phyloP scores from a whole-genome alignment of 345 rosid species.

The Eucalyptus grandis region DNA sequence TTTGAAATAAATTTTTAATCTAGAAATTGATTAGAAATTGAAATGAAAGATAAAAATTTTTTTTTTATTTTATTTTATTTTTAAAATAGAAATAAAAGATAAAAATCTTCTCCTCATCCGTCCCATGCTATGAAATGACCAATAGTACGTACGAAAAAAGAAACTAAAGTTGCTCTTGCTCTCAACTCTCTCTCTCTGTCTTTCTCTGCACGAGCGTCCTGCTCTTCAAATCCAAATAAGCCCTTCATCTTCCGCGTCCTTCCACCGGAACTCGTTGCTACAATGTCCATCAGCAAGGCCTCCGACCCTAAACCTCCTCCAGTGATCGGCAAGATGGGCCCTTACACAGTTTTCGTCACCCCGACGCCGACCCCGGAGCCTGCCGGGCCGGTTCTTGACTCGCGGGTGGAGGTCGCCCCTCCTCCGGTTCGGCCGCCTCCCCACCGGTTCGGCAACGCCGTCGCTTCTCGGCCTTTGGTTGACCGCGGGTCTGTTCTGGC shows the following conservation, averaged over 20 bases:
- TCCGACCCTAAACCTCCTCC: conserved; percentile 55
- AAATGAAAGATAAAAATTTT: too few species aligned
- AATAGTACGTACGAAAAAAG: background rate
- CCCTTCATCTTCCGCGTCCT: background rate
- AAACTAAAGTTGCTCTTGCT: background rate
- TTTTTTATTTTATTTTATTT: background rate
- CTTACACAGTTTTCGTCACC: conserved; percentile 91
- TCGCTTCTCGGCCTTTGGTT: background rate
- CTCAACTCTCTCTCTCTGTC: too few species aligned
- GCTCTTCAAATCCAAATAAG: background rate
- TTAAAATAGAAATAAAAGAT: background rate
- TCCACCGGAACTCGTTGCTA: background rate
- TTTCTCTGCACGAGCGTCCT: background rate
- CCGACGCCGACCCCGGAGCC: conserved; percentile 81
- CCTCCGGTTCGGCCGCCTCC: conserved; percentile 60
- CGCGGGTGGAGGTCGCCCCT: conserved; percentile 20
- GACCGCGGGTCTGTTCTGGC: conserved; percentile 35
- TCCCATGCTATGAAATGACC: background rate
- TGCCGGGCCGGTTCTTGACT: conserved; percentile 13
- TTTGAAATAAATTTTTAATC: fast-evolving
- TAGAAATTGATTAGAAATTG: too few species aligned
- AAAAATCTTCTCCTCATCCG: too few species aligned
- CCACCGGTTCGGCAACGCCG: conserved; percentile 39
- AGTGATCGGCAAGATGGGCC: conserved; percentile 82
- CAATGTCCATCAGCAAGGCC: conserved; percentile 63